Evolutionary conservation across 805 yeast species (phyloP).

Genomic region (Starmerella sp.): DNA sequence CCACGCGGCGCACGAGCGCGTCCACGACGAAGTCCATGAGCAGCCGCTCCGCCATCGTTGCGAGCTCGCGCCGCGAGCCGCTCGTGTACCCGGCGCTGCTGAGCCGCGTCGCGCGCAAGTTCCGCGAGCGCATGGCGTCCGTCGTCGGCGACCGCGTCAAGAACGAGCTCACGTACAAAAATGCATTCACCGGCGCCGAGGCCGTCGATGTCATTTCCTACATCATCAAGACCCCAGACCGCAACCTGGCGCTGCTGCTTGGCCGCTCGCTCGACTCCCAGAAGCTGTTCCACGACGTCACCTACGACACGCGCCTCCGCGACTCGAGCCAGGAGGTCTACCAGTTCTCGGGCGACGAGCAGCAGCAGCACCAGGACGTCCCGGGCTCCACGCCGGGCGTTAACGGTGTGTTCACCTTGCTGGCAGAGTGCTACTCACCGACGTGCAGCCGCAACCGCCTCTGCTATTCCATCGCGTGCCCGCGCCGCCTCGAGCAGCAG

Average conservation of each 20-base stretch:
- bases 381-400: slow-evolving; percentile 30
- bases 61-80: slow-evolving; percentile 45
- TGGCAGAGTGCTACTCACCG: slow-evolving; percentile 93
- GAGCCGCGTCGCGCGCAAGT: slow-evolving; percentile 70
- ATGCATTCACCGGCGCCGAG: slow-evolving; percentile 85
- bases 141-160: slow-evolving; percentile 69
- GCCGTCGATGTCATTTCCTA: slow-evolving; percentile 86
- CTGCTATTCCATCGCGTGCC: slow-evolving; percentile 94
- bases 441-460: slow-evolving; percentile 81
- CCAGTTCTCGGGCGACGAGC: slow-evolving; percentile 39
- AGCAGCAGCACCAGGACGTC: slow-evolving; percentile 2
- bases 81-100: slow-evolving; percentile 80
- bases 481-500: slow-evolving; percentile 89
- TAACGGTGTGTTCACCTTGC: slow-evolving; percentile 83
- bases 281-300: slow-evolving; percentile 86
- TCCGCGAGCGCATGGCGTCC: slow-evolving; percentile 46
- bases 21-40: slow-evolving; percentile 20
- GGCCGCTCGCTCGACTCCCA: slow-evolving; percentile 94
- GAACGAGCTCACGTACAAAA: slow-evolving; percentile 83
- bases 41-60: slow-evolving; percentile 34
- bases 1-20: slow-evolving; percentile 21
- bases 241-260: slow-evolving; percentile 75
- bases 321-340: slow-evolving; percentile 83
- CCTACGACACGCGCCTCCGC: slow-evolving; percentile 83
- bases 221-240: slow-evolving; percentile 78